phyloP scores from a whole-genome alignment of 2,329 filamentous ascomycete species.

The Mollisiaceae sp. region DNA sequence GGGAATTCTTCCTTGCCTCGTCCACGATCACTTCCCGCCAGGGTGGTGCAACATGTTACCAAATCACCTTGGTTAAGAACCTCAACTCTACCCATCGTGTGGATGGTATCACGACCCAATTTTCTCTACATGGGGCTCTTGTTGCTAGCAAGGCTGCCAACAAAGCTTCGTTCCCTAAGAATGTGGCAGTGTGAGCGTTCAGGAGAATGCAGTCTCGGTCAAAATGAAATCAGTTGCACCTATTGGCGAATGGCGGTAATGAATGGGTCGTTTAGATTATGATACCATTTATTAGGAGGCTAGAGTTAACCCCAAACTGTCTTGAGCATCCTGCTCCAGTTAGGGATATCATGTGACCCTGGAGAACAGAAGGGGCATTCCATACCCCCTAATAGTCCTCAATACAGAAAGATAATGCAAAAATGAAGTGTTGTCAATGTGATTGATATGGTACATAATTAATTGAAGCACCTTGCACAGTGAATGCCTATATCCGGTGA shows the following conservation, averaged over 20 bases:
- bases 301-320: not conserved
- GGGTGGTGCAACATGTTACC: slow-evolving; percentile 77
- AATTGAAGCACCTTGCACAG: not conserved
- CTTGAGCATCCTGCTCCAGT: slow-evolving; percentile 2
- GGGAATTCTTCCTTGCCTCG: slow-evolving; percentile 81
- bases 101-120: slow-evolving; percentile 72
- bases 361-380: not conserved
- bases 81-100: slow-evolving; percentile 81
- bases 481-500: not conserved
- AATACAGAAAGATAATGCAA: not conserved
- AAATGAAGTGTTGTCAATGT: not conserved
- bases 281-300: not conserved
- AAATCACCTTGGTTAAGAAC: slow-evolving; percentile 81
- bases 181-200: slow-evolving; percentile 10
- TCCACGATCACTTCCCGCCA: slow-evolving; percentile 78
- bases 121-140: slow-evolving; percentile 66
- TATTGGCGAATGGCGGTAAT: not conserved
- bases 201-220: not conserved
- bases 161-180: slow-evolving; percentile 34
- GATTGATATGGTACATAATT: not conserved
- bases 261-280: not conserved
- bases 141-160: slow-evolving; percentile 39
- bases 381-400: slow-evolving; percentile 1
- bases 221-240: not conserved
- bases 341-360: not conserved